phyloP scores from a whole-genome alignment of 1,139 yeast genomes.

The Protomyces pachydermus region DNA sequence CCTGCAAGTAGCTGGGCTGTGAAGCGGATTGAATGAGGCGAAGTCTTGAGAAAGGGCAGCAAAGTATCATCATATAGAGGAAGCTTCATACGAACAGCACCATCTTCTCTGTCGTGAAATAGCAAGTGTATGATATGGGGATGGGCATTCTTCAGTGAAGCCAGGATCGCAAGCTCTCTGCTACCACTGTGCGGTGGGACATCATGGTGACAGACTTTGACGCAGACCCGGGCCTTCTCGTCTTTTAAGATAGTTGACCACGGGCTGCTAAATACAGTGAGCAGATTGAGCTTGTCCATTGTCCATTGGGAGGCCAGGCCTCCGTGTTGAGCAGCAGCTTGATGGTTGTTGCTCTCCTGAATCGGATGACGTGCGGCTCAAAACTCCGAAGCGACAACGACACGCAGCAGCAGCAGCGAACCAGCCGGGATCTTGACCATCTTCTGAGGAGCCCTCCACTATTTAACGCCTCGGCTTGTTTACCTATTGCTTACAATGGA shows the following conservation, averaged over 20 bases:
- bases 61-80: slow-evolving; percentile 2
- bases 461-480: too few relatives aligned
- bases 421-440: too few relatives aligned
- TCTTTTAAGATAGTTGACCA: slow-evolving; percentile 5
- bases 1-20: background rate
- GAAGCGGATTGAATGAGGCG: background rate
- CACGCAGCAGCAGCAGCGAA: too few relatives aligned
- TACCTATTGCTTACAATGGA: background rate
- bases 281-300: background rate
- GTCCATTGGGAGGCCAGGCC: too few relatives aligned
- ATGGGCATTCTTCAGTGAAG: background rate
- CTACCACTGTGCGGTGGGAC: background rate
- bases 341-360: too few relatives aligned
- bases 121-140: background rate
- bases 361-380: too few relatives aligned
- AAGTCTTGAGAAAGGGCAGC: background rate
- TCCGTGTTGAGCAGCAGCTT: too few relatives aligned
- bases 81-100: background rate
- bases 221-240: background rate
- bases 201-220: background rate
- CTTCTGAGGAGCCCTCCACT: too few relatives aligned
- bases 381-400: too few relatives aligned
- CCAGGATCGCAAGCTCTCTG: slow-evolving; percentile 10
- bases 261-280: background rate
- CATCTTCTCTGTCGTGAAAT: background rate